Conservation (phyloP, 2,329 filamentous ascomycete genomes). For the Verticillium albo-atrum region DNA sequence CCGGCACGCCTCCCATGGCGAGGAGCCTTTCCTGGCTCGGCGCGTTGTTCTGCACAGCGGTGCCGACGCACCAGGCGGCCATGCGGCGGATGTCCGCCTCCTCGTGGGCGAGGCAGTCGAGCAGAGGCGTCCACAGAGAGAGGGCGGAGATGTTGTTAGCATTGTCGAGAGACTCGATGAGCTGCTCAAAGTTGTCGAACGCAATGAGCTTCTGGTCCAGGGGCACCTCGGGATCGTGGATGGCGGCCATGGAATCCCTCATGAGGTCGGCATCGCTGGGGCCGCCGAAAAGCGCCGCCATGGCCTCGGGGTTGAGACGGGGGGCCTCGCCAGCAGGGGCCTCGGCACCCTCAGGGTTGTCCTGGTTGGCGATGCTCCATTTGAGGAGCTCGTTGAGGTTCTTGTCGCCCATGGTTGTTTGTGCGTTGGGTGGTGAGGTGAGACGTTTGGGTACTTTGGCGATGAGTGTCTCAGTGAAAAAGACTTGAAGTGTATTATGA, state of each 20-base stretch:
- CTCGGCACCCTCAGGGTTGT: conserved; percentile 21
- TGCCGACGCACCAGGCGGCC: conserved; percentile 93
- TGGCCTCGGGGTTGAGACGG: conserved; percentile 61
- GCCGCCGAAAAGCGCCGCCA: conserved; percentile 74
- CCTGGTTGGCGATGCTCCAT: conserved; percentile 61
- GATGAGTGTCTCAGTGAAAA: background rate
- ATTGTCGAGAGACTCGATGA: conserved; percentile 91
- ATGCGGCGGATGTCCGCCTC: conserved; percentile 72
- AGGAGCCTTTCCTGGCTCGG: conserved; percentile 71
- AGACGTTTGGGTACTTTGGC: background rate
- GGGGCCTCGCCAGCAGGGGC: conserved; percentile 25
- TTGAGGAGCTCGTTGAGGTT: conserved; percentile 72
- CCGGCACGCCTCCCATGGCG: conserved; percentile 62
- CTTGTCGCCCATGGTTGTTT: conserved; percentile 40
- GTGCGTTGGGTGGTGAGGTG: background rate
- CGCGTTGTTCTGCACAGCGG: conserved; percentile 93
- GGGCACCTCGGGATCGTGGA: conserved; percentile 59
- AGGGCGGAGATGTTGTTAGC: conserved; percentile 86
- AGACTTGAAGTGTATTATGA: background rate
- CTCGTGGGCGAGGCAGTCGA: conserved; percentile 62
- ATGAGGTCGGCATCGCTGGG: conserved; percentile 90
- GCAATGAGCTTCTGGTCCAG: conserved; percentile 76
- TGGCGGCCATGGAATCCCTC: conserved; percentile 75
- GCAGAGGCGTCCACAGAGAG: conserved; percentile 75
- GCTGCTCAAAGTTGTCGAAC: conserved; percentile 92